Percentiles rank a stretch among this genome's conserved stretches.
Evolutionary conservation across 225 moss, liverwort and hornwort genomes (phyloP).

Genomic region (Thuidium tamariscinum): DNA sequence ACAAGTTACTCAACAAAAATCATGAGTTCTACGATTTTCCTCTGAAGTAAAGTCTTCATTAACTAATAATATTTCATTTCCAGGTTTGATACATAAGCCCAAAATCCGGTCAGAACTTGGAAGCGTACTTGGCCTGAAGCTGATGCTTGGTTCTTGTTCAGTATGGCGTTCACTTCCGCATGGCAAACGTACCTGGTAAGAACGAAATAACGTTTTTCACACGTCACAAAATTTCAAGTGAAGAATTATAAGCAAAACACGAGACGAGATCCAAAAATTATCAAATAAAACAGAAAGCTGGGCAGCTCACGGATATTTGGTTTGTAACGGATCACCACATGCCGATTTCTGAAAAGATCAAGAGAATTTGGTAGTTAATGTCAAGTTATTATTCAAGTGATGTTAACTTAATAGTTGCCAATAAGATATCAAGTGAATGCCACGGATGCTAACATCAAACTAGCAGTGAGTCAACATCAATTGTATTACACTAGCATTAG

Average conservation of each 20-base stretch:
- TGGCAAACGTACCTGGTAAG: constrained; percentile 70
- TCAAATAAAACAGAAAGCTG: neutral
- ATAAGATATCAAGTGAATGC: neutral
- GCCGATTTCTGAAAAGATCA: constrained; percentile 44
- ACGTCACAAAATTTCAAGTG: neutral
- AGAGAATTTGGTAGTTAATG: neutral
- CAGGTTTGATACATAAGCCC: neutral
- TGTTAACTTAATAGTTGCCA: neutral
- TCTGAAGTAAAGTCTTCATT: neutral
- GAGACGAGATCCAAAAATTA: neutral
- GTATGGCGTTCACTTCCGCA: constrained; percentile 82
- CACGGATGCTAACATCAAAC: neutral
- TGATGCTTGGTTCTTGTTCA: constrained; percentile 89
- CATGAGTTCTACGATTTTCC: neutral
- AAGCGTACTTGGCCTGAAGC: constrained; percentile 69
- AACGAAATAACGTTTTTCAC: neutral
- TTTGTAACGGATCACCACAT: constrained; percentile 64
- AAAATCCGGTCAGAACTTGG: neutral
- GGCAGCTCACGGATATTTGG: constrained; percentile 68
- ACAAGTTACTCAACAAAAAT: neutral
- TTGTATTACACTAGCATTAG: neutral
- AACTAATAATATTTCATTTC: neutral
- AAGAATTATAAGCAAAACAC: neutral
- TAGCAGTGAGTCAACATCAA: neutral
- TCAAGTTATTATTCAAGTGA: neutral